Percentiles rank a stretch among this genome's conserved stretches.
Conservation (phyloP, 768 basidiomycete genomes). For the Aureoboletus auriporus region DNA sequence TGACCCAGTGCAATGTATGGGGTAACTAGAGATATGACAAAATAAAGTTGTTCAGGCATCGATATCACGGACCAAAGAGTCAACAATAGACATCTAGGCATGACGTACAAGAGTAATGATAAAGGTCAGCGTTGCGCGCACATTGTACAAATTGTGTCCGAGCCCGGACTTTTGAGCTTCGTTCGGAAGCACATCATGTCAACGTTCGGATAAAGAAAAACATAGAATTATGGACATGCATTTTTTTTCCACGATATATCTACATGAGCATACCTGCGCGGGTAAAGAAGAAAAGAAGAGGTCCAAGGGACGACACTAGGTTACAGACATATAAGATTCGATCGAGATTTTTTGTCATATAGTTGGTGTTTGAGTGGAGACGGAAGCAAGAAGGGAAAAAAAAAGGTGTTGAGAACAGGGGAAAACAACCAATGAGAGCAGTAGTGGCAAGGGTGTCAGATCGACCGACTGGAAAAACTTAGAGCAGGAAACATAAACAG, state of each 20-base stretch:
- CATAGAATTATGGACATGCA: background rate
- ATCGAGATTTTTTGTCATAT: conserved; percentile 29
- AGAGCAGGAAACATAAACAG: conserved; percentile 23
- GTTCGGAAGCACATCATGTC: no score
- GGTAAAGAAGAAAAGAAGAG: conserved; percentile 9
- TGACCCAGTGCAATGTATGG: no score
- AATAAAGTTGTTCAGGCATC: no score
- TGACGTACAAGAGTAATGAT: no score
- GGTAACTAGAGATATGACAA: no score
- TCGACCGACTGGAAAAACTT: conserved; percentile 12
- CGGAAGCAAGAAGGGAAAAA: conserved; percentile 1
- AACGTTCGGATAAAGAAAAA: no score
- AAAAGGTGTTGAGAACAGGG: background rate
- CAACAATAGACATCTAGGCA: no score
- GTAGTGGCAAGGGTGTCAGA: conserved; percentile 7
- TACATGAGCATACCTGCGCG: conserved; percentile 19
- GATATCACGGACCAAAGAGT: no score
- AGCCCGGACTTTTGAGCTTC: no score
- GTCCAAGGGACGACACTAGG: conserved; percentile 22
- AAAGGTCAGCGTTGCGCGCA: no score
- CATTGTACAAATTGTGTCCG: no score
- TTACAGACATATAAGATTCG: conserved; percentile 26
- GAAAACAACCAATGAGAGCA: conserved; percentile 15
- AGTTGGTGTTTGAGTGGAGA: conserved; percentile 7
- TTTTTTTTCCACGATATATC: background rate